A percentile compares a stretch with the other conserved stretches of the same genome.
Evolutionary conservation across 345 rosid species (phyloP).

Genomic region (Noccaea bulbosa): DNA sequence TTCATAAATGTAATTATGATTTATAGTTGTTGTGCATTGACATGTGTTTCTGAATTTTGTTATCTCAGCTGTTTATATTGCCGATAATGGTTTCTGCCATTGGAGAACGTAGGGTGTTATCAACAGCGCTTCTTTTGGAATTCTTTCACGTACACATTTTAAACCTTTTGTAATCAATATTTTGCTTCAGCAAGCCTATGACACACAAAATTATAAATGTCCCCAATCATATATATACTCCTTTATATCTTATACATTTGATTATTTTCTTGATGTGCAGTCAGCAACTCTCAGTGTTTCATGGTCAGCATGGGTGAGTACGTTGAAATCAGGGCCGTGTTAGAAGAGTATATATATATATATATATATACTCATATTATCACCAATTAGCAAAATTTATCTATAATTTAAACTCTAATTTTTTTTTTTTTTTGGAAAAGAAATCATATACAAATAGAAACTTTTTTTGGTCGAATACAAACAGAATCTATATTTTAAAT

Average conservation of each 20-base stretch:
- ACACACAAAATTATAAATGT: background rate
- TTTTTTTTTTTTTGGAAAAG: too few species aligned
- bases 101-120: constrained; percentile 68
- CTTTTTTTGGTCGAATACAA: too few species aligned
- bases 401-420: background rate
- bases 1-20: too few species aligned
- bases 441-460: background rate
- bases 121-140: constrained; percentile 70
- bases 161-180: background rate
- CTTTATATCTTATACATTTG: background rate
- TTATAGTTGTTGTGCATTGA: background rate
- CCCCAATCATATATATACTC: background rate
- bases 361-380: background rate
- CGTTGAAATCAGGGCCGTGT: background rate
- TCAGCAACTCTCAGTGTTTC: constrained; percentile 60
- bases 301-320: constrained; percentile 78
- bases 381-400: background rate
- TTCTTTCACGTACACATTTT: constrained; percentile 19
- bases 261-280: constrained; percentile 50
- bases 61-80: constrained; percentile 69
- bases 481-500: too few species aligned
- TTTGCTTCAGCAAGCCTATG: background rate
- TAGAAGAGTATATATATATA: background rate
- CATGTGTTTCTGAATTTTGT: background rate
- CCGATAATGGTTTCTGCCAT: constrained; percentile 57